Conservation (phyloP, 2,329 filamentous ascomycete genomes). For the Pestalotiopsis sp. region DNA sequence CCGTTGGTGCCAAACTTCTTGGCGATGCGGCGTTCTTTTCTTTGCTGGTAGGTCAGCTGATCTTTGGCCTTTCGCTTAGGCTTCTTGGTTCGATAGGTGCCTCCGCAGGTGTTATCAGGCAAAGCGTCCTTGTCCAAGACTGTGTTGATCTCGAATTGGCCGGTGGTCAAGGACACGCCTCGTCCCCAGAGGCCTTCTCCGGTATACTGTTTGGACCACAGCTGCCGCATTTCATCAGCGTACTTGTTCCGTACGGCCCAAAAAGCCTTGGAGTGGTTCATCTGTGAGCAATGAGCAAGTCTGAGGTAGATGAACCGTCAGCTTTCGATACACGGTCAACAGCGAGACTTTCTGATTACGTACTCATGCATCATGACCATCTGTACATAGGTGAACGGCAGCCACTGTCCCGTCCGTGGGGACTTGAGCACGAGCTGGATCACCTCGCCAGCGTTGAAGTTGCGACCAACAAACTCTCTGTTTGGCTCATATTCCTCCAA, state of each 20-base stretch:
- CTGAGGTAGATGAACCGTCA: conserved; percentile 27
- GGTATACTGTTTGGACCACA: conserved; percentile 73
- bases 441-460: conserved; percentile 88
- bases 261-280: conserved; percentile 84
- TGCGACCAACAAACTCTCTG: conserved; percentile 80
- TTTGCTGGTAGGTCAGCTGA: conserved; percentile 68
- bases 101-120: conserved; percentile 78
- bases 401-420: conserved; percentile 65
- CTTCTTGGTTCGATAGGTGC: conserved; percentile 69
- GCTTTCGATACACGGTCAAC: neutral
- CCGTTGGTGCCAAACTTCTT: conserved; percentile 79
- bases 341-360: conserved; percentile 16
- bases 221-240: conserved; percentile 67
- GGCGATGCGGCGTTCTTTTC: conserved; percentile 70
- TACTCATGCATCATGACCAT: conserved; percentile 95
- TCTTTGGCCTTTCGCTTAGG: conserved; percentile 58
- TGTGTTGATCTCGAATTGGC: conserved; percentile 58
- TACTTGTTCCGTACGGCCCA: conserved; percentile 79
- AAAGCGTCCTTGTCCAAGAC: conserved; percentile 57
- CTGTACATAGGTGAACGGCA: conserved; percentile 82
- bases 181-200: conserved; percentile 85
- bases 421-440: conserved; percentile 82
- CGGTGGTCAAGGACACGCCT: conserved; percentile 65
- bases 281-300: conserved; percentile 84
- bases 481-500: conserved; percentile 85